These are phyloP conservation scores for Solanum piurae DNA, from an alignment of 257 asterid genomes.

Conservation along the genomic window DNA sequence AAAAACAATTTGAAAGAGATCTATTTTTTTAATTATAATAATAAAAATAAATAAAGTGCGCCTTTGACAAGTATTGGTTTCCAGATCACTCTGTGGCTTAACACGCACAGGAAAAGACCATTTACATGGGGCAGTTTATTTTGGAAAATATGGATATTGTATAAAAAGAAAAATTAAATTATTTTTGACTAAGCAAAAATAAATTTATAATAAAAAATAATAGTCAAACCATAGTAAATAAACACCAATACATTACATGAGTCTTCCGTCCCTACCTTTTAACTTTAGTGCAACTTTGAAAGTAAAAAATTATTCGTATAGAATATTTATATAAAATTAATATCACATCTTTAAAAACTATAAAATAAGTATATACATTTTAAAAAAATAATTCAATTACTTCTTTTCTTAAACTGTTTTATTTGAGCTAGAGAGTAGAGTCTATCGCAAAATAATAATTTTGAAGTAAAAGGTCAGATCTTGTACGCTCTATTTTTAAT, in stretches of 20 bases:
- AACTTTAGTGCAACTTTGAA: not conserved
- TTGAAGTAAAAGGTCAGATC: no score
- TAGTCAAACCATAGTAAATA: not conserved
- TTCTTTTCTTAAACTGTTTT: no score
- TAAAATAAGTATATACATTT: no score
- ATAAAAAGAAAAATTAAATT: not conserved
- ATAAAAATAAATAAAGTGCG: not conserved
- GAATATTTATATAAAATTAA: not conserved
- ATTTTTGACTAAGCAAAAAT: not conserved
- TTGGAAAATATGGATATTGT: not conserved
- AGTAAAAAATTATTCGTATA: not conserved
- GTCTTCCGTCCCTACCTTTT: not conserved
- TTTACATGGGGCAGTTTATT: not conserved
- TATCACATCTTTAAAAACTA: no score
- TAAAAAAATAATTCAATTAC: no score
- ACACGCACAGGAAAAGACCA: not conserved
- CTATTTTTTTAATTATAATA: not conserved
- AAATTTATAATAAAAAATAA: not conserved
- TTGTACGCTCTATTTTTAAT: rapidly evolving
- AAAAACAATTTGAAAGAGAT: not conserved
- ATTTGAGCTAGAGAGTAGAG: no score
- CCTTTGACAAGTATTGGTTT: not conserved
- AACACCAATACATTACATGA: not conserved
- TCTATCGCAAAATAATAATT: no score
- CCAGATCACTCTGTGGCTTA: not conserved